Base-by-base conservation (phyloP, 2,329 filamentous ascomycete genomes). In the Triangularia setosa region DNA sequence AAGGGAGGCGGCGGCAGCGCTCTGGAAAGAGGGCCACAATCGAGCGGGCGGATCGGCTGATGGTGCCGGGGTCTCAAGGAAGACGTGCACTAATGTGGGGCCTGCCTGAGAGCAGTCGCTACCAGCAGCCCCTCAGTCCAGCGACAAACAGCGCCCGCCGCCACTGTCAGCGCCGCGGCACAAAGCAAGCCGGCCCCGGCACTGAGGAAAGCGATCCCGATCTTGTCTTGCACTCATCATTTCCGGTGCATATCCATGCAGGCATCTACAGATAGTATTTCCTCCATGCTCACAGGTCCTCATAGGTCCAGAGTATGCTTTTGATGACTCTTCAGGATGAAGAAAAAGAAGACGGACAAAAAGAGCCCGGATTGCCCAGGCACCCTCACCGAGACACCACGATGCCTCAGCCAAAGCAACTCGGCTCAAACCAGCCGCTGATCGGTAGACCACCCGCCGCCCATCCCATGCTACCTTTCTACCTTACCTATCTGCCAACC, bases 1-100 rank as follows among this genome's bases (percentile, higher is more conserved):
- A 68, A 69, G 68, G 67, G 71, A 70, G 71, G 68, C 71, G 70
- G 71, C 71, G 70, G 71, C 70, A 69, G 70, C 65, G 53, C 65
- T 67, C 64, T 58, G 58, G 65, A 68, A 70, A 61, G 61, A 65
- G 67, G 67, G 65, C 69, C 67, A 69, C 66, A 71, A 65, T 69
- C 61, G 64, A 68, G 65, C 70, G 69, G 70, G 69, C 71, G 71
- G 70, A 71, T 72, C 71, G 71, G 71, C 70, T 72, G 70, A 70
- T 71, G 70, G 67, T 72, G 71, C 71, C 71, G 71, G 70, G 69
- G 69, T 65, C 54, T 27, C 58, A 62, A 67, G 67, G 69, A 65
- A 61, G 66, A 69, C 69, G 67, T 69, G 67, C 66, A 60, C 65
- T 55, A 69, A 67, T 70, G 70, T 71, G 70, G 71, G 63, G 66